A percentile compares a stretch with the other conserved stretches of the same genome.
Conservation (phyloP, 148 eudicot species). For the Agrostemma githago region DNA sequence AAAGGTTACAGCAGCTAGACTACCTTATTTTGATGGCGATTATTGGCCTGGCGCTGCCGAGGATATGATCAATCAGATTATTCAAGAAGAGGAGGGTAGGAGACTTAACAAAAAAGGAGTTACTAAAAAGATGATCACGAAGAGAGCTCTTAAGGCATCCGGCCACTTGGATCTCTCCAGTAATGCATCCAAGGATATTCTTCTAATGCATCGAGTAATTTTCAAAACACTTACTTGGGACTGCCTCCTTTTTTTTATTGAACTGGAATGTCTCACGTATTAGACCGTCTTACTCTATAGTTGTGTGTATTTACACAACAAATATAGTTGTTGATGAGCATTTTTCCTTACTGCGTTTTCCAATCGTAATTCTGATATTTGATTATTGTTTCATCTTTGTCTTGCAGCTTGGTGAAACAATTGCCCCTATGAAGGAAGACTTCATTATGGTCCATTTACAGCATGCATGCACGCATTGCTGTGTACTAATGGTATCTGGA, state of each 20-base stretch:
- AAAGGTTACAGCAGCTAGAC: slow-evolving; percentile 92
- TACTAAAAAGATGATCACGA: slow-evolving; percentile 63
- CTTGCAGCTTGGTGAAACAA: slow-evolving; percentile 91
- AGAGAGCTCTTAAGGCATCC: slow-evolving; percentile 87
- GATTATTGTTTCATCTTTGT: slow-evolving; percentile 6
- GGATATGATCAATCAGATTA: slow-evolving; percentile 76
- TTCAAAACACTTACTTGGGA: slow-evolving; percentile 7
- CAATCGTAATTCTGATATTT: background rate
- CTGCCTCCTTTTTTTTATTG: background rate
- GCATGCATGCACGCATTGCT: slow-evolving; percentile 81
- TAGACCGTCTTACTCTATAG: too few species aligned
- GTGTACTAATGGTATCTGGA: slow-evolving; percentile 71
- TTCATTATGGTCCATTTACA: slow-evolving; percentile 98
- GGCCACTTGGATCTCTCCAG: slow-evolving; percentile 92
- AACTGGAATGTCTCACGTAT: too few species aligned
- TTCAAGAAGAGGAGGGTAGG: slow-evolving; percentile 82
- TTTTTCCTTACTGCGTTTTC: background rate
- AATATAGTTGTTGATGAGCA: background rate
- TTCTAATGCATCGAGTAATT: slow-evolving; percentile 84
- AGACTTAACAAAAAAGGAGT: slow-evolving; percentile 73
- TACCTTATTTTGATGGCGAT: slow-evolving; percentile 98
- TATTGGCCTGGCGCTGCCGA: slow-evolving; percentile 99
- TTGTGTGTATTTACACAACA: background rate
- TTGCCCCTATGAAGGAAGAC: slow-evolving; percentile 90
- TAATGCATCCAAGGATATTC: slow-evolving; percentile 85